These are phyloP conservation scores for Tetrahymena elliotti DNA, from an alignment of 73 alveolate species.

Conservation along the genomic window DNA sequence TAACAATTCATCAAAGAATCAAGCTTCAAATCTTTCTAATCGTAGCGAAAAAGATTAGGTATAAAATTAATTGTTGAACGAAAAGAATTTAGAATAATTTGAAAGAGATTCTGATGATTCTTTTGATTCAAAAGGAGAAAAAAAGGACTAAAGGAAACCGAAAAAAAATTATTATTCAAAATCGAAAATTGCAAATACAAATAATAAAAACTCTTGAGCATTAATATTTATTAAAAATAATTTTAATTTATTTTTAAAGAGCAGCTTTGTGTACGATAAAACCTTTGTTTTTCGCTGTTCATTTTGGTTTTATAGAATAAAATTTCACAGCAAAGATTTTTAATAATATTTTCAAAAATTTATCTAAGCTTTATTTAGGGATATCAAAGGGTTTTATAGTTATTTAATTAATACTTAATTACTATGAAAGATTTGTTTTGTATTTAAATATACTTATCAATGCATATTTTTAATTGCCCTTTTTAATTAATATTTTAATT, in stretches of 20 bases:
- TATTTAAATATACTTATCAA: neutral
- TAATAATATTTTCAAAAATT: no score
- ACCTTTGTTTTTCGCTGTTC: no score
- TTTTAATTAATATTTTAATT: no score
- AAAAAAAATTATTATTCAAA: neutral
- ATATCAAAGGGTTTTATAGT: no score
- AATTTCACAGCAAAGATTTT: no score
- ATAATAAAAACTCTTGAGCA: neutral
- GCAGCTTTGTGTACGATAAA: no score
- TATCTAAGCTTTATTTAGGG: no score
- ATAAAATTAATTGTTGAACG: neutral
- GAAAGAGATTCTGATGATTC: neutral
- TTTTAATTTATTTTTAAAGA: no score
- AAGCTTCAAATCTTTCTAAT: neutral
- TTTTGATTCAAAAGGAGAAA: neutral
- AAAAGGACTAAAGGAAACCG: neutral
- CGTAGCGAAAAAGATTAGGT: neutral
- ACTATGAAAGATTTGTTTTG: neutral
- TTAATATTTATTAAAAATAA: no score
- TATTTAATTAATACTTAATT: no score
- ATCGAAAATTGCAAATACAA: neutral
- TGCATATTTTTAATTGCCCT: neutral
- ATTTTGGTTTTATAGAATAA: no score
- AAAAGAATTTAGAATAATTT: neutral
- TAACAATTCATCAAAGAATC: neutral